Base-by-base conservation (phyloP, 148 eudicot genomes). In the Mesembryanthemum crystallinum region DNA sequence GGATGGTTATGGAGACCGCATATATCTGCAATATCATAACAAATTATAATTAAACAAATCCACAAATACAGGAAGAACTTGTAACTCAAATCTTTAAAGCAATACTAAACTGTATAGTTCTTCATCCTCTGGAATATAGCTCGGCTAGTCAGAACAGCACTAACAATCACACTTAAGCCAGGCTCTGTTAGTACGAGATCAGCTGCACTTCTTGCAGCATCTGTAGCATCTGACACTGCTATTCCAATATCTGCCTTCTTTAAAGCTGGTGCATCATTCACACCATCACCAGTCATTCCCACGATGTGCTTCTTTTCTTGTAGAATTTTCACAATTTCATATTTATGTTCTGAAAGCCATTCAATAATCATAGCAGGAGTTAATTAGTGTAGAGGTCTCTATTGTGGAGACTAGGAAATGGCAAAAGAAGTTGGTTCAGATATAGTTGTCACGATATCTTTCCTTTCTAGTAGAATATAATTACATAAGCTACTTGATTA, bases 261-360 rank as follows among this genome's bases (percentile, higher is more conserved):
- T 47, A 89, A 82, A 74, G 93, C 93, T 27, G 91, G 91, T 62
- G 91, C 93, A 64, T 89, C 93, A 54, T 89, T 87, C 17, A 87
- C 93, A 64, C 93, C 91, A 81, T 89, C 93, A 58, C 93, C 93
- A 0, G 91, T 89, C 91, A 89, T 89, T 72, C 93, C 93, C 43
- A 85, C 88, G 43, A 87, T 73, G 68, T 87, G 93, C 76, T 86
- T 86, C 82, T 87, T 89, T 68, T 86, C 85, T 87, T 89, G 89
- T 42, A 89, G 84, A 74, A 89, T 86, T 79, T 84, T 88, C 76
- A 87, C 89, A 24, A 89, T 89, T 67, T 87, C 91, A 9, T 89
- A 89, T 81, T 89, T 89, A 57, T 89, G 89, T 76, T 87, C 89
- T 86, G 87, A 32, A 73, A 78, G 25, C 63, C 43, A 68, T 61